A percentile compares a stretch with the other conserved stretches of the same genome.
phyloP scores from a whole-genome alignment of 495 filamentous ascomycete species.

The Annulohypoxylon bovei region DNA sequence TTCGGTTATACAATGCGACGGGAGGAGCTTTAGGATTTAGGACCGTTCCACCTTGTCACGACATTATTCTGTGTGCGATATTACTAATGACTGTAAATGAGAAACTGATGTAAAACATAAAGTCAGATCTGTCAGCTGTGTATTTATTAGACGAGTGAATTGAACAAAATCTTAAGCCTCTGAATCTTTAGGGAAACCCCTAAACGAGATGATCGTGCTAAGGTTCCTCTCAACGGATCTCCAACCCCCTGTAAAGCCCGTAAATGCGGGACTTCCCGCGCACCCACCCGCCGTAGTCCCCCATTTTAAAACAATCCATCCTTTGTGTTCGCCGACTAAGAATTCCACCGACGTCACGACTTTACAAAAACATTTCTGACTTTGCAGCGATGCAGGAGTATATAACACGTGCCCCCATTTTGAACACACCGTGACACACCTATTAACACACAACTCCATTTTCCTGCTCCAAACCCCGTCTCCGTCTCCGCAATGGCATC shows the following conservation, averaged over 20 bases:
- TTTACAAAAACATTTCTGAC: neutral
- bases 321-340: neutral
- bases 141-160: too few relatives aligned
- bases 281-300: neutral
- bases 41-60: too few relatives aligned
- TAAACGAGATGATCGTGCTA: neutral
- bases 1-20: neutral
- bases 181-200: neutral
- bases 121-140: too few relatives aligned
- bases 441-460: neutral
- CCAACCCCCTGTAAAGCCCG: neutral
- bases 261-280: conserved; percentile 1
- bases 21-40: too few relatives aligned
- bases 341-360: conserved; percentile 35
- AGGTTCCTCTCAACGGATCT: neutral
- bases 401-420: neutral
- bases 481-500: conserved; percentile 50
- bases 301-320: neutral
- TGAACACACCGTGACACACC: neutral
- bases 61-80: too few relatives aligned
- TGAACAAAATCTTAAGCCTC: neutral
- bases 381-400: neutral
- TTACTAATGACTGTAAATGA: neutral
- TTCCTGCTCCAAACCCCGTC: neutral
- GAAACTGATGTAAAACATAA: neutral